These are phyloP conservation scores for Cyclocybe aegerita DNA, from an alignment of 768 basidiomycete genomes.

Conservation along the genomic window DNA sequence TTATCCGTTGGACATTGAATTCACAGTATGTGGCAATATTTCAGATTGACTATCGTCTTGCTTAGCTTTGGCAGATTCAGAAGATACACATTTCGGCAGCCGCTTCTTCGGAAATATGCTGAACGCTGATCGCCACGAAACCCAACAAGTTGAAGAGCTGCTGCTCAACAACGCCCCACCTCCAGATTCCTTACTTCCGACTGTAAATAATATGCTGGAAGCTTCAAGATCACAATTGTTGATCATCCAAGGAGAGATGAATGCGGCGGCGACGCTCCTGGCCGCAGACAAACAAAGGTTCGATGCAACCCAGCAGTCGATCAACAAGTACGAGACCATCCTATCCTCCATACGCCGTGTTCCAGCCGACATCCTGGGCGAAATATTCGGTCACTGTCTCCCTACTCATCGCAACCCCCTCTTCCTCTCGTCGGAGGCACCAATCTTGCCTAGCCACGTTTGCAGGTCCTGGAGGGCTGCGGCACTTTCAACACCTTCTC, in stretches of 20 bases:
- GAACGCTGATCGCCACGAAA: no score
- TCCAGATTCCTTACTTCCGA: background rate
- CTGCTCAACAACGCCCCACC: conserved; percentile 7
- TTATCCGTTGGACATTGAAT: no score
- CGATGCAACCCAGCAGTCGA: background rate
- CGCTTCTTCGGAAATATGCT: no score
- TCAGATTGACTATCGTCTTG: no score
- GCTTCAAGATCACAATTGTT: background rate
- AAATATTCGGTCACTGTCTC: conserved; percentile 15
- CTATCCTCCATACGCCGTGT: conserved; percentile 12
- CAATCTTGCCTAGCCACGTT: conserved; percentile 17
- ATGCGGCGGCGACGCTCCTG: background rate
- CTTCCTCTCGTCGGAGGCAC: conserved; percentile 13
- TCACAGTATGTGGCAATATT: no score
- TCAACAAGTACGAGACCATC: conserved; percentile 4
- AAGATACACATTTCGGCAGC: no score
- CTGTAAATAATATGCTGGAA: background rate
- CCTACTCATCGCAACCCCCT: conserved; percentile 14
- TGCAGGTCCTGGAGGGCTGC: conserved; percentile 17
- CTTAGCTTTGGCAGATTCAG: no score
- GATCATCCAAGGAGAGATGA: conserved; percentile 1
- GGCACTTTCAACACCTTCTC: conserved; percentile 16
- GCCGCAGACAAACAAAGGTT: background rate
- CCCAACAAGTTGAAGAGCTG: background rate
- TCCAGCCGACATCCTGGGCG: conserved; percentile 12